These are phyloP conservation scores for Termitomyces sp. DNA, from an alignment of 768 basidiomycete genomes.

Conservation along the genomic window DNA sequence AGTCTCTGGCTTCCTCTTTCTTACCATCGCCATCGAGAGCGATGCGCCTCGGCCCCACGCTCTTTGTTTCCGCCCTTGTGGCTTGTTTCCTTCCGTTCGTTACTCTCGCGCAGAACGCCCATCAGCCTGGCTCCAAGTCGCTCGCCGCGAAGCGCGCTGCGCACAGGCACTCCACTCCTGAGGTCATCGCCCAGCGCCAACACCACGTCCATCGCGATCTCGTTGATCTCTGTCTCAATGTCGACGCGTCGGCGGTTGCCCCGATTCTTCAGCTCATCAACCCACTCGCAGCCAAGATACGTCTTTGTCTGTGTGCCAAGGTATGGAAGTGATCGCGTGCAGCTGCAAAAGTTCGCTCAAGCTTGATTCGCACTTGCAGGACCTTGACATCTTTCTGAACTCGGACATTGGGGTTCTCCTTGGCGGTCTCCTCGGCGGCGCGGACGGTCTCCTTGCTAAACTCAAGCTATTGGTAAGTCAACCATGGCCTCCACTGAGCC, in stretches of 20 bases:
- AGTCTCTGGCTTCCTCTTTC: constrained; percentile 3
- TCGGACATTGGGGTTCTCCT: constrained; percentile 12
- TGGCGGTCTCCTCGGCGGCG: constrained; percentile 12
- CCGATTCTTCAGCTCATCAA: constrained; percentile 11
- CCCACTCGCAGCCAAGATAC: constrained; percentile 10
- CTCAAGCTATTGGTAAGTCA: constrained; percentile 13
- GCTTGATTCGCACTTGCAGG: neutral
- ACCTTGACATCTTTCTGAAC: constrained; percentile 13
- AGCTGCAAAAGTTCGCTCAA: neutral
- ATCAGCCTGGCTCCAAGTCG: constrained; percentile 7
- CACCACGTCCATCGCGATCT: constrained; percentile 13
- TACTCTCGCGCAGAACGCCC: constrained; percentile 5
- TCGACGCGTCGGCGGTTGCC: constrained; percentile 10
- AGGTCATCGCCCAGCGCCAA: constrained; percentile 12
- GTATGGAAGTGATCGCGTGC: neutral
- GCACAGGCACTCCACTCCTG: constrained; percentile 5
- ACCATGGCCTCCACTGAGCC: neutral
- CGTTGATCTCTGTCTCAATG: constrained; percentile 13
- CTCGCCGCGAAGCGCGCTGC: constrained; percentile 1
- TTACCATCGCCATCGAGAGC: constrained; percentile 5
- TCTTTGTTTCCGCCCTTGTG: constrained; percentile 13
- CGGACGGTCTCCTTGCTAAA: constrained; percentile 9
- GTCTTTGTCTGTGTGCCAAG: constrained; percentile 15
- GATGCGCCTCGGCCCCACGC: constrained; percentile 15
- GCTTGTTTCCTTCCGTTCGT: constrained; percentile 9